A percentile compares a stretch with the other conserved stretches of the same genome.
phyloP scores from a whole-genome alignment of 108 stramenopile genomes.

The Ochromonas danica region DNA sequence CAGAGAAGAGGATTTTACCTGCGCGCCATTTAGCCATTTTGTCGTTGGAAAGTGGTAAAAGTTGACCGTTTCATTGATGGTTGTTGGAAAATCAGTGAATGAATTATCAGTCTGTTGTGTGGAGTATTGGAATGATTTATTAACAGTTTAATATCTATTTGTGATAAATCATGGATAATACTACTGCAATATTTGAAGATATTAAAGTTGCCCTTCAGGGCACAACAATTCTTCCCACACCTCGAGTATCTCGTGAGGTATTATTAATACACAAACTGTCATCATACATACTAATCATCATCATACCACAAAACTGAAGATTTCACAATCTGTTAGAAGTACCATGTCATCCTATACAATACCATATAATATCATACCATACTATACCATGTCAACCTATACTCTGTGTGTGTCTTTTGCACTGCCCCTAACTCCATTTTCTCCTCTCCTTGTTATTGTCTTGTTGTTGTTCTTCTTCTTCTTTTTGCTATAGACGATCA shows the following conservation, averaged over 20 bases:
- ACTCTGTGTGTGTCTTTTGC: not conserved
- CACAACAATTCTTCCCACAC: not conserved
- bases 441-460: too few species aligned
- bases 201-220: slow-evolving; percentile 22
- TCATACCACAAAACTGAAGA: not conserved
- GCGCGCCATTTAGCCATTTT: too few species aligned
- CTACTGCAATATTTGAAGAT: not conserved
- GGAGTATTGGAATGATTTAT: too few species aligned
- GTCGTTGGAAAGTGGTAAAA: too few species aligned
- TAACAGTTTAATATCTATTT: too few species aligned
- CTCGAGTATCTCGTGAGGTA: slow-evolving; percentile 34
- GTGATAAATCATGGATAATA: too few species aligned
- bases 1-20: too few species aligned
- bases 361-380: not conserved
- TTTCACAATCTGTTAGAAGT: not conserved
- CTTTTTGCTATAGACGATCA: slow-evolving; percentile 34
- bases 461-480: too few species aligned
- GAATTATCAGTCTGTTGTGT: too few species aligned
- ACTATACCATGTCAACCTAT: not conserved
- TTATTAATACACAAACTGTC: too few species aligned
- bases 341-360: not conserved
- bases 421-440: not conserved
- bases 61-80: too few species aligned
- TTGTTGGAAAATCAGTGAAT: too few species aligned
- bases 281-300: not conserved